Base-by-base conservation (phyloP, 331 rosid genomes). In the Malus hybrid region DNA sequence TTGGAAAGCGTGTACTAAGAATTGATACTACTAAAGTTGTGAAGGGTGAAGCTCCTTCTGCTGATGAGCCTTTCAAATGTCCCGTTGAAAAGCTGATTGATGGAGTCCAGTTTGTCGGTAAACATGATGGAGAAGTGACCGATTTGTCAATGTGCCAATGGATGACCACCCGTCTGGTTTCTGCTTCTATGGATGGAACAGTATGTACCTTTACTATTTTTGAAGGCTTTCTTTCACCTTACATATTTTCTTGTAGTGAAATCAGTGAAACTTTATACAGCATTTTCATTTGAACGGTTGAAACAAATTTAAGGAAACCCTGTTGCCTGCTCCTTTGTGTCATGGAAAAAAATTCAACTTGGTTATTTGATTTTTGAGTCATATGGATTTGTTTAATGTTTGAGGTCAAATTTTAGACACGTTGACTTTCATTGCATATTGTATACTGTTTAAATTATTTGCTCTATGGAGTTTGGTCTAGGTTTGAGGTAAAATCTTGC, bases 111-210 rank as follows among this genome's bases (percentile, higher is more conserved):
- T 87, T 90, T 81, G 93, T 95, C 79, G 99, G 99, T 65, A 83
- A 84, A 72, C 99, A 95, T 84, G 97, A 92, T 76, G 90, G 85
- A 70, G 97, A 95, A 85, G 94, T 95, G 85, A 95, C 97, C 65
- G 97, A 90, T 83, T 84, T 95, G 83, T 95, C 99, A 69, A 95
- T 92, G 97, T 90, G 99, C 86, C 99, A 95, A 75, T 95, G 99
- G 99, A 95, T 95, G 99, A 91, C 90, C 73, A 92, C 91, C 74
- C 93, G 97, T 69, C 78, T 95, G 85, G 97, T 92, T 77, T 95
- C 99, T 77, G 93, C 97, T 46, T 95, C 99, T 71, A 79, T 86
- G 81, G 99, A 95, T 87, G 99, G 99, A 83, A 92, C 87, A 86
- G 99, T 95, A 71, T 66, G 97, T 85, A 67, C 78, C 66, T 72